Base-by-base conservation (phyloP, 345 rosid genomes). In the Camelina hispida region DNA sequence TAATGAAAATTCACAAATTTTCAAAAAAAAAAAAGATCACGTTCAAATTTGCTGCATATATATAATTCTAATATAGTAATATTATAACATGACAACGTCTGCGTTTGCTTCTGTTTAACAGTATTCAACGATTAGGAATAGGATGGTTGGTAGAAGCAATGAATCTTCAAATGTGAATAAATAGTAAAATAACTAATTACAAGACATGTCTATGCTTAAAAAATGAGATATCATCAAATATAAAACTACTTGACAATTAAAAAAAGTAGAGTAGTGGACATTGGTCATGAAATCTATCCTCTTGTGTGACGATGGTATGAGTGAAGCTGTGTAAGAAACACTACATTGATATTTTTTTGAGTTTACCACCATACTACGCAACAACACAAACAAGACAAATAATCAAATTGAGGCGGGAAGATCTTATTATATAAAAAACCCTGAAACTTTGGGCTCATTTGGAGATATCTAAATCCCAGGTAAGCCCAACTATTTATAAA, bases 201-300 rank as follows among this genome's bases (percentile, higher is more conserved):
- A 0, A 22, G 4, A 22, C 15, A 7, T 37, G 40, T 53, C 12
- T 12, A 23, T 2, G 34, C 8, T 12, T 37, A 37, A 5, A 2
- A 22, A 5, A 22, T 54, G 13, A 23, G 6, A 2, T 2, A 23
- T 53, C 13, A 53, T 53, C 34, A 2, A 53, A 23, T 25, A 13
- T 5, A 2, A 48, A 48, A 48, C 37, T 16, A 54, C 25, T 25
- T 54, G 35, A 54, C 34, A 7, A 25, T 13, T 23, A 25, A 54
- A 54, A 34, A 54, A 54, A 20, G 22, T 20, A 13, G 37, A 54
- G 37, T 54, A 54, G 59, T 30, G 34, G 60, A 14, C 60, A 55
- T 28, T 55, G 37, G 60, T 55, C 37, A 55, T 28, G 10, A 28
- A 28, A 4, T 14, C 7, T 14, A 20, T 20, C 22, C 47, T 38